These are phyloP conservation scores for Trichaptum fuscoviolaceum DNA, from an alignment of 768 basidiomycete genomes.

Conservation along the genomic window DNA sequence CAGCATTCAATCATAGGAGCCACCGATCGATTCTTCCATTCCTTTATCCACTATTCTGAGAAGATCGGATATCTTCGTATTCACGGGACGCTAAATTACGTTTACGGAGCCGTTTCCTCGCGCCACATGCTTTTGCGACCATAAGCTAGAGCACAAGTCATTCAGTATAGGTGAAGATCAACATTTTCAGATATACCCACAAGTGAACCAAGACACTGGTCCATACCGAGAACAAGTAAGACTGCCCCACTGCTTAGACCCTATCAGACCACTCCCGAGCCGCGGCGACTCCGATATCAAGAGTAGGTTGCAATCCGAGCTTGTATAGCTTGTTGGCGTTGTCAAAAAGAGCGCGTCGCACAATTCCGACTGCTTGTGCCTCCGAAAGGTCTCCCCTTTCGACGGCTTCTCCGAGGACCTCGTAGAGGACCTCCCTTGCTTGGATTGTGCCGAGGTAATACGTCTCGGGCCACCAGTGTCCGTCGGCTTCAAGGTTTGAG, in stretches of 20 bases:
- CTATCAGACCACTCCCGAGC: not conserved
- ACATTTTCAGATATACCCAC: too few species aligned
- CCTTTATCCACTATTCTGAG: too few species aligned
- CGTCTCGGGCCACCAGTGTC: slow-evolving; percentile 72
- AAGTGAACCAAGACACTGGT: too few species aligned
- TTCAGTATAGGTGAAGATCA: too few species aligned
- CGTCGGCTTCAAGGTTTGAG: slow-evolving; percentile 40
- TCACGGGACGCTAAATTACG: too few species aligned
- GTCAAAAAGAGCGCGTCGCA: slow-evolving; percentile 55
- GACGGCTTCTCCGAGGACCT: slow-evolving; percentile 55
- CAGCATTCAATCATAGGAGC: too few species aligned
- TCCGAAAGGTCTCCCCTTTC: slow-evolving; percentile 46
- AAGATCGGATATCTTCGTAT: too few species aligned
- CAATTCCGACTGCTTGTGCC: slow-evolving; percentile 46
- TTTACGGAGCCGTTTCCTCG: too few species aligned
- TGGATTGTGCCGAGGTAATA: slow-evolving; percentile 67
- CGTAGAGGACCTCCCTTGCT: slow-evolving; percentile 54
- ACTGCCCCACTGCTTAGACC: not conserved
- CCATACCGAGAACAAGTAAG: too few species aligned
- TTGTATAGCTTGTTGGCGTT: slow-evolving; percentile 64
- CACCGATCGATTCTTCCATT: too few species aligned
- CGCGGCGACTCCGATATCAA: not conserved
- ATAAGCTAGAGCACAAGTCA: too few species aligned
- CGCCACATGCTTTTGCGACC: too few species aligned
- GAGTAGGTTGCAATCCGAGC: slow-evolving; percentile 38